Percentiles rank a stretch among this genome's conserved stretches.
Conservation (phyloP, 257 asterid species). For the Ballota nigra region DNA sequence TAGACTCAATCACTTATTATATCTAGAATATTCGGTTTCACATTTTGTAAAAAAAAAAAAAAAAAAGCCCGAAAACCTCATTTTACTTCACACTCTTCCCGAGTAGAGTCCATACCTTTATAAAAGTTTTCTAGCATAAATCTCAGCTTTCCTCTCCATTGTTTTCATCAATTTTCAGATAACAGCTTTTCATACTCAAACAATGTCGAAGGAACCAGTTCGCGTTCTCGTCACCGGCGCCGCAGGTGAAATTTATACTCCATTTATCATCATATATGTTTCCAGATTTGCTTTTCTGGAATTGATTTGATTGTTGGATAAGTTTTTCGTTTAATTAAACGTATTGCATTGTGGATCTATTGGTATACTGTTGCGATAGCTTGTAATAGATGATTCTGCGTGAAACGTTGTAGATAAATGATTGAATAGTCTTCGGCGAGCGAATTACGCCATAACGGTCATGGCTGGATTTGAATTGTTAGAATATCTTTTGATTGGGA, state of each 20-base stretch:
- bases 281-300: not conserved
- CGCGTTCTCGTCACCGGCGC: constrained; percentile 48
- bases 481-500: not conserved
- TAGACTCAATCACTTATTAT: not conserved
- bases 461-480: not conserved
- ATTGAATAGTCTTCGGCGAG: not conserved
- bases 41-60: not conserved
- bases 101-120: not conserved
- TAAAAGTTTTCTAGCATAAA: not conserved
- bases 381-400: not conserved
- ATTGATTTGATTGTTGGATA: not conserved
- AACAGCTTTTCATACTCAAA: not conserved
- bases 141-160: not conserved
- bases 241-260: constrained; percentile 26
- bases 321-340: not conserved
- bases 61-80: not conserved
- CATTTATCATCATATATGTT: not conserved
- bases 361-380: not conserved
- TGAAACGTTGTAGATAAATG: not conserved
- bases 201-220: constrained; percentile 37
- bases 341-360: constrained; percentile 10
- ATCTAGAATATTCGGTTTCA: not conserved
- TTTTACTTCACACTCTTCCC: constrained; percentile 15
- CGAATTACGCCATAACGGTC: not conserved
- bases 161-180: not conserved